These are phyloP conservation scores for Pseudonitzschia multistriata DNA, from an alignment of 108 stramenopile species.

Conservation along the genomic window DNA sequence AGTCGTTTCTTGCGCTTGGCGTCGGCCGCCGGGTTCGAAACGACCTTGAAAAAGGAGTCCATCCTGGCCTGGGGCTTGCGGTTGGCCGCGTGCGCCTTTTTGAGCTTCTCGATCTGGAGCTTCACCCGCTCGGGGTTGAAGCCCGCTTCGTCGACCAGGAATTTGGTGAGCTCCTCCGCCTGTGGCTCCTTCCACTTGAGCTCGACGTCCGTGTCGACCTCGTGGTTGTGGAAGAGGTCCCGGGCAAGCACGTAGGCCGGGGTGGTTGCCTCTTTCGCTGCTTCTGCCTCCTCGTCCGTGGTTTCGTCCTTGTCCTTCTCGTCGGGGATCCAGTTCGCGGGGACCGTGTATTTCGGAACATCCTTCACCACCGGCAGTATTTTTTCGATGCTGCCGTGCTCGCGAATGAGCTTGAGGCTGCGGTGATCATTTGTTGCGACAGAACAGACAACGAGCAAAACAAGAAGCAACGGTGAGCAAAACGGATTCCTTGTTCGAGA, in stretches of 20 bases:
- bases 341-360: conserved; percentile 75
- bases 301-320: conserved; percentile 41
- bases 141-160: conserved; percentile 89
- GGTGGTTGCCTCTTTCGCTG: conserved; percentile 19
- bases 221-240: conserved; percentile 84
- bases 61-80: conserved; percentile 85
- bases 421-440: background rate
- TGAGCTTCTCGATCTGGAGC: conserved; percentile 83
- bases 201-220: conserved; percentile 57
- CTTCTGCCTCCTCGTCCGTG: conserved; percentile 35
- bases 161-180: conserved; percentile 70
- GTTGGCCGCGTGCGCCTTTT: conserved; percentile 76
- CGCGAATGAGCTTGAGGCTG: conserved; percentile 80
- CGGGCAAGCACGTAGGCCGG: conserved; percentile 86
- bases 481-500: background rate
- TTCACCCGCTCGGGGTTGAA: conserved; percentile 93
- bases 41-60: conserved; percentile 89
- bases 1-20: conserved; percentile 56
- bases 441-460: background rate
- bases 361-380: conserved; percentile 63
- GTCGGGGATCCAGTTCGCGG: conserved; percentile 75
- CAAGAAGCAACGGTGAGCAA: background rate
- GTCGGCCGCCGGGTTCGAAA: conserved; percentile 39
- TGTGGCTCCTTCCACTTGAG: conserved; percentile 87
- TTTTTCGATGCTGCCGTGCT: conserved; percentile 84